Evolutionary conservation across 2,329 filamentous ascomycete genomes (phyloP).

Genomic region (Cladophialophora exuberans): DNA sequence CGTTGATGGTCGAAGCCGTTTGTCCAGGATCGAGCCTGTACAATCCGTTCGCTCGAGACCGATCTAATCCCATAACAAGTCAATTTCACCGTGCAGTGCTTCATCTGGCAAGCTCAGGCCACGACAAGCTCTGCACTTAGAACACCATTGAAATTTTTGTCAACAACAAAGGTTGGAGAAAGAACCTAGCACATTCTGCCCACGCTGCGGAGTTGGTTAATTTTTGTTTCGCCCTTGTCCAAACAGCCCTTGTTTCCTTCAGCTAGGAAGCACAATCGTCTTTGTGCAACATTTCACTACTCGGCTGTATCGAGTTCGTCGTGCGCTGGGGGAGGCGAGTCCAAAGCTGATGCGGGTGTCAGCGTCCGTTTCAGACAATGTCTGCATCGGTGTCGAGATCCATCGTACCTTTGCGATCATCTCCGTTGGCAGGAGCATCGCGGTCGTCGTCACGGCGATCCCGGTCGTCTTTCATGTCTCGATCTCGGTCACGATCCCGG

Average conservation of each 20-base stretch:
- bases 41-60: conserved; percentile 27
- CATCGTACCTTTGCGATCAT: conserved; percentile 81
- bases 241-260: no score
- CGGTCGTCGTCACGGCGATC: conserved; percentile 72
- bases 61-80: conserved; percentile 30
- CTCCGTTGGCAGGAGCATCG: conserved; percentile 78
- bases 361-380: conserved; percentile 29
- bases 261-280: no score
- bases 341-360: conserved; percentile 56
- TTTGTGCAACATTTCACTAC: no score
- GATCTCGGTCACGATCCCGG: conserved; percentile 55
- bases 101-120: conserved; percentile 19
- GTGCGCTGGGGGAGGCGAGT: conserved; percentile 80
- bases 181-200: conserved; percentile 22
- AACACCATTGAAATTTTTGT: conserved; percentile 21
- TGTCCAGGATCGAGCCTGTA: conserved; percentile 24
- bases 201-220: no score
- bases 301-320: conserved; percentile 97
- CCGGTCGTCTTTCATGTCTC: conserved; percentile 64
- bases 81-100: conserved; percentile 21
- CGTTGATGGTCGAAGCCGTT: conserved; percentile 13
- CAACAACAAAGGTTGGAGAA: conserved; percentile 13
- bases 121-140: conserved; percentile 19
- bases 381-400: conserved; percentile 28
- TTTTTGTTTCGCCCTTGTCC: no score